Evolutionary conservation across 1,139 yeast genomes (phyloP).

Genomic region (Torulaspora globosa): DNA sequence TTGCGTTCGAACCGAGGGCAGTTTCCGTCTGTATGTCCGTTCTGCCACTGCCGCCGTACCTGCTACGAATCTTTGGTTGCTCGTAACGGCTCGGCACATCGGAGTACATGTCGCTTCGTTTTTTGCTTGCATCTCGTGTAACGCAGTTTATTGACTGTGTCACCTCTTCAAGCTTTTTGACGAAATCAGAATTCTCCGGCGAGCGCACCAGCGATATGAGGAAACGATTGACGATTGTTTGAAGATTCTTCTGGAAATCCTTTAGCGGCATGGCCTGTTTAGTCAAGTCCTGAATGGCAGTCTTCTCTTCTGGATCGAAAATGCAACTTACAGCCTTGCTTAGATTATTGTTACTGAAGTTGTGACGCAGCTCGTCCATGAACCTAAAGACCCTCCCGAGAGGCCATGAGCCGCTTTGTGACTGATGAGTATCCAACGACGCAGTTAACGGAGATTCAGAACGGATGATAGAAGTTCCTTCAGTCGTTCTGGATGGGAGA

Average conservation of each 20-base stretch:
- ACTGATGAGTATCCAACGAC: constrained; percentile 5
- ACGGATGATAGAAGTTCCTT: constrained; percentile 7
- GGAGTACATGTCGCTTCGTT: constrained; percentile 14
- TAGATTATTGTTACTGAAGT: constrained; percentile 20
- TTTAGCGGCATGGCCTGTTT: constrained; percentile 13
- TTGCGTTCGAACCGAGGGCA: not conserved
- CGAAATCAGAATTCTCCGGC: constrained; percentile 19
- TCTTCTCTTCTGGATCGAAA: constrained; percentile 16
- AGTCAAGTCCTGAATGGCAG: constrained; percentile 9
- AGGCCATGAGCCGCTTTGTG: constrained; percentile 15
- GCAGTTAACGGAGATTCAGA: constrained; percentile 1
- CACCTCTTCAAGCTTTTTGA: constrained; percentile 13
- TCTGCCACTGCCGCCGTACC: constrained; percentile 10
- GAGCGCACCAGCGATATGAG: constrained; percentile 19
- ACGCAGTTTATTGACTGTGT: constrained; percentile 11
- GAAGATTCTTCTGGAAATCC: constrained; percentile 17
- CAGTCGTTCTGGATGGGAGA: constrained; percentile 5
- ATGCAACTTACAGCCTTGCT: constrained; percentile 16
- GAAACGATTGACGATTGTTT: constrained; percentile 17
- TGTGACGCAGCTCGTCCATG: constrained; percentile 22
- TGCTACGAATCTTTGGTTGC: constrained; percentile 9
- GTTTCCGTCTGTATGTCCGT: not conserved
- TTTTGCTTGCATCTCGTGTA: constrained; percentile 6
- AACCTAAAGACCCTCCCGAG: constrained; percentile 21
- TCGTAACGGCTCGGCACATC: constrained; percentile 8